Conservation (phyloP, 495 filamentous ascomycete species). For the Aspergillus nidulans region DNA sequence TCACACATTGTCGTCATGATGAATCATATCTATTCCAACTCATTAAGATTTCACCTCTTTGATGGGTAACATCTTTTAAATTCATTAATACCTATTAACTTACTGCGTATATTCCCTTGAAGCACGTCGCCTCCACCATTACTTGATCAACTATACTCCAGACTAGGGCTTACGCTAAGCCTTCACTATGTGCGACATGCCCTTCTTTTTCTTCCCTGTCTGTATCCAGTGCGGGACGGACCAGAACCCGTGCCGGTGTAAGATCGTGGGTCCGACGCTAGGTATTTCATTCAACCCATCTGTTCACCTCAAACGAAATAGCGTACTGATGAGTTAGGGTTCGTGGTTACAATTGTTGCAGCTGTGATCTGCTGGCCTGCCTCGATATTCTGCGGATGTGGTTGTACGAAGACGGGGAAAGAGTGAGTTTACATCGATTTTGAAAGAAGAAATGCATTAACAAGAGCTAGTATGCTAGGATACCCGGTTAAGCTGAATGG, state of each 20-base stretch:
- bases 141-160: background rate
- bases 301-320: background rate
- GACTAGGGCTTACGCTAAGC: background rate
- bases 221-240: constrained; percentile 55
- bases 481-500: constrained; percentile 54
- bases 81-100: background rate
- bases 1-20: constrained; percentile 1
- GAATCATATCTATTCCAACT: background rate
- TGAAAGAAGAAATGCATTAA: constrained; percentile 15
- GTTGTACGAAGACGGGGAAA: constrained; percentile 52
- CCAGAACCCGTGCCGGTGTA: constrained; percentile 60
- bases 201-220: constrained; percentile 44
- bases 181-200: constrained; percentile 32
- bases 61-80: background rate
- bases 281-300: constrained; percentile 28
- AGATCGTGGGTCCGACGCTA: constrained; percentile 57
- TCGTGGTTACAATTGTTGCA: constrained; percentile 43
- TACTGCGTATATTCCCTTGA: background rate
- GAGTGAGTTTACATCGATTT: constrained; percentile 36
- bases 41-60: background rate
- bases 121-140: background rate
- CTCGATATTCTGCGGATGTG: constrained; percentile 57
- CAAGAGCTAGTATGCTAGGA: constrained; percentile 42
- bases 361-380: constrained; percentile 57
- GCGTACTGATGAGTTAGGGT: constrained; percentile 26